Base-by-base conservation (phyloP, 78 protist genomes). In the Paratrimastix pyriformis region DNA sequence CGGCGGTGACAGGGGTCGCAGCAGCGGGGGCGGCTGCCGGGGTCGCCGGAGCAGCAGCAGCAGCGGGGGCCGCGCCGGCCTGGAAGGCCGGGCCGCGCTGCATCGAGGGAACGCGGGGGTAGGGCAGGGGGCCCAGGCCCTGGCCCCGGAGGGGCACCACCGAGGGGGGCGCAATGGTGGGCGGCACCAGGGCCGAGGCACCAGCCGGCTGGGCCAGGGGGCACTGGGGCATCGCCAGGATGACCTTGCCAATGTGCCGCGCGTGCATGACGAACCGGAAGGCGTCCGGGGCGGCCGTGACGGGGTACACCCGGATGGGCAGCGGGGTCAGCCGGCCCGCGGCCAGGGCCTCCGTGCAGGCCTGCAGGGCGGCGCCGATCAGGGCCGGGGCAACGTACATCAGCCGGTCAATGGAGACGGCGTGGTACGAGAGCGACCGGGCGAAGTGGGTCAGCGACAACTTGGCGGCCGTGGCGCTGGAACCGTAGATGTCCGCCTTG, bases 271-370 rank as follows among this genome's bases (percentile, higher is more conserved):
- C 11, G 68, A 26, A 62, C 18, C 15, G 24, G 18, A 35, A 62
- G 68, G 68, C 68, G 37, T 62, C 68, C 37, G 15, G 45, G 37
- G 68, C 68, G 15, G 15, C 42, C 26, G 68, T 35, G 68, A 62
- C 42, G 13, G 68, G 45, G 37, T 29, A 62, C 21, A 21, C 37
- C 15, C 45, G 15, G 39, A 15, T 13, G 37, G 18, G 68, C 15
- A 21, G 68, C 24, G 18, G 11, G 37, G 37, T 33, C 26, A 62
- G 37, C 15, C 15, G 11, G 39, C 21, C 21, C 37, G 15, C 68
- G 24, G 11, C 29, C 11, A 62, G 37, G 37, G 21, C 42, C 21
- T 62, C 21, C 29, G 11, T 13, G 37, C 11, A 62, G 26, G 42
- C 11, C 13, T 62, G 42, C 15, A 62, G 21, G 42, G 37, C 68